These are phyloP conservation scores for Auricularia cornea DNA, from an alignment of 768 basidiomycete species.

Conservation along the genomic window DNA sequence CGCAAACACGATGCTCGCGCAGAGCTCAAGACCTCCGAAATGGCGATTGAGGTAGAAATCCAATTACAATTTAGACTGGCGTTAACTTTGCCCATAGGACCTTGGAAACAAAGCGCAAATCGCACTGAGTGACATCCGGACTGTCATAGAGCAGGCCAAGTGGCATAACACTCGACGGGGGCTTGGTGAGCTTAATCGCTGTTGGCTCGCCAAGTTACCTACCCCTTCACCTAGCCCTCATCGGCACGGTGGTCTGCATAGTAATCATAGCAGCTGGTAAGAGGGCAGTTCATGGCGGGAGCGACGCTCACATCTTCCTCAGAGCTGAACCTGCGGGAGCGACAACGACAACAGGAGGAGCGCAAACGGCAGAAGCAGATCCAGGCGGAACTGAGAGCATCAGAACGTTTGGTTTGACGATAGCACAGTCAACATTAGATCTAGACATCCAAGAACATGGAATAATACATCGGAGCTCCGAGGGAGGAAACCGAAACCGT, in stretches of 20 bases:
- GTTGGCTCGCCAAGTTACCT: background rate
- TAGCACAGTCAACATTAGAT: background rate
- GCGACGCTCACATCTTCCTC: background rate
- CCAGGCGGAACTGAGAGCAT: background rate
- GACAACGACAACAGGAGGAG: background rate
- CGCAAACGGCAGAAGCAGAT: background rate
- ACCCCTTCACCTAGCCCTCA: background rate
- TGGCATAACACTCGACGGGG: slow-evolving; percentile 86
- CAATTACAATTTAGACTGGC: background rate
- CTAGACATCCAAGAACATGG: background rate
- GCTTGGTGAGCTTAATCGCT: slow-evolving; percentile 45
- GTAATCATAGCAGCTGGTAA: background rate
- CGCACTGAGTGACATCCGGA: slow-evolving; percentile 66
- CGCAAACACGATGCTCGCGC: slow-evolving; percentile 84
- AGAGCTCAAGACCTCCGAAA: slow-evolving; percentile 77
- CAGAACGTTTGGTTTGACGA: background rate
- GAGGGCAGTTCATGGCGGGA: background rate
- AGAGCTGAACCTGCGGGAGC: background rate
- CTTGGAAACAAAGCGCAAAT: slow-evolving; percentile 68
- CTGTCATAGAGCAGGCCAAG: slow-evolving; percentile 74
- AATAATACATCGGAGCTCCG: background rate
- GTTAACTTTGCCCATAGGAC: slow-evolving; percentile 47
- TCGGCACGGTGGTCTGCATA: background rate
- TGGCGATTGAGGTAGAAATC: slow-evolving; percentile 63
- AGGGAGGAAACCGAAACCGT: no score